phyloP scores from a whole-genome alignment of 2,329 filamentous ascomycete species.

The Exophiala lecanii-corni region DNA sequence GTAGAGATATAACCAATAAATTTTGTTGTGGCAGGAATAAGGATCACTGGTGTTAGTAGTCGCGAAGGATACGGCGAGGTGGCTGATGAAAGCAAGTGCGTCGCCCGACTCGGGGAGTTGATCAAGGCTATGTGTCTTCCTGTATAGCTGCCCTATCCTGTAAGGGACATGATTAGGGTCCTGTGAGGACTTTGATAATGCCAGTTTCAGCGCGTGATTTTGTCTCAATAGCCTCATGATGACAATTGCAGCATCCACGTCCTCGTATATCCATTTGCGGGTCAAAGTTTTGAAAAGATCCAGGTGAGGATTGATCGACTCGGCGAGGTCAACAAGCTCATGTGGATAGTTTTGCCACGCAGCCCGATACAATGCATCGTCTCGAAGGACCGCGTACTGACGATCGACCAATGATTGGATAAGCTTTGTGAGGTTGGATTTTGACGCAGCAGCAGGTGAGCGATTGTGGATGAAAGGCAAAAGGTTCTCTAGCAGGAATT shows the following conservation, averaged over 20 bases:
- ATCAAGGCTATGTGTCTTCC: constrained; percentile 1
- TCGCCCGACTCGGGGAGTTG: neutral
- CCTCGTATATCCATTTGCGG: constrained; percentile 1
- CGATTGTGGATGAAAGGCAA: neutral
- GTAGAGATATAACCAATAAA: constrained; percentile 45
- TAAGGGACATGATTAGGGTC: neutral
- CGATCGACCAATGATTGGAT: neutral
- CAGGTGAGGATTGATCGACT: constrained; percentile 4
- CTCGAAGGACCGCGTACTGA: neutral
- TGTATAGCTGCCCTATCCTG: neutral
- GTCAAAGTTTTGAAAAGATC: constrained; percentile 1
- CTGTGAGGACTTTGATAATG: neutral
- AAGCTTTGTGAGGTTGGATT: neutral
- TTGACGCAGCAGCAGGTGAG: neutral
- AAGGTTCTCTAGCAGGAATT: neutral
- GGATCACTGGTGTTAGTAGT: constrained; percentile 23
- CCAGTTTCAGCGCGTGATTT: constrained; percentile 4
- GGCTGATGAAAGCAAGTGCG: constrained; percentile 15
- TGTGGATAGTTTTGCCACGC: neutral
- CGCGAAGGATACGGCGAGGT: constrained; percentile 21
- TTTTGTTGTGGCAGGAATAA: constrained; percentile 41
- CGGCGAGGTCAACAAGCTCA: constrained; percentile 2
- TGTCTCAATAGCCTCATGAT: constrained; percentile 5
- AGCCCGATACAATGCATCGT: neutral
- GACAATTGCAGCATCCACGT: neutral